A percentile compares a stretch with the other conserved stretches of the same genome.
phyloP scores from a whole-genome alignment of 2,329 filamentous ascomycete genomes.

The Macrophomina tecta region DNA sequence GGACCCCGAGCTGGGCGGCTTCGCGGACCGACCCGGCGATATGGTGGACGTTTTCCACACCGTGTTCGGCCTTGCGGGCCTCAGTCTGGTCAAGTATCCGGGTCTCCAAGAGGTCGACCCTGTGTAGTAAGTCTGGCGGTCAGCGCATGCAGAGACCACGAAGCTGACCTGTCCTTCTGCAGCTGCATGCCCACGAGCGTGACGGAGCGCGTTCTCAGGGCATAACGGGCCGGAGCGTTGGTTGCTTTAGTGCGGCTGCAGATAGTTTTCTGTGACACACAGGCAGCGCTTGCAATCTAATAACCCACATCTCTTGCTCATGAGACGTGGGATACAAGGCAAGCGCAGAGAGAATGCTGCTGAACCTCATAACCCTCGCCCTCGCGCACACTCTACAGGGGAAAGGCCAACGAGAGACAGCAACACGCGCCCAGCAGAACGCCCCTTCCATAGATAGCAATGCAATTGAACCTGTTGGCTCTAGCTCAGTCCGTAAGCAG shows the following conservation, averaged over 20 bases:
- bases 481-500: neutral
- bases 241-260: constrained; percentile 27
- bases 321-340: constrained; percentile 71
- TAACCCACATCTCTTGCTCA: constrained; percentile 61
- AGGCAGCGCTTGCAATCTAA: constrained; percentile 70
- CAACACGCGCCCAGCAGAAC: neutral
- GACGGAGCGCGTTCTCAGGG: constrained; percentile 43
- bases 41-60: constrained; percentile 99
- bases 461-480: neutral
- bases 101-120: constrained; percentile 83
- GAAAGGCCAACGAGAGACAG: neutral
- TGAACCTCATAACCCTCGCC: neutral
- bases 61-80: constrained; percentile 82
- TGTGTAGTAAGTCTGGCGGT: constrained; percentile 68
- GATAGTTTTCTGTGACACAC: neutral
- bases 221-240: neutral
- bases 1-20: constrained; percentile 81
- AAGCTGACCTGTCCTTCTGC: constrained; percentile 23
- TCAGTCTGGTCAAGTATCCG: constrained; percentile 81
- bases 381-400: neutral
- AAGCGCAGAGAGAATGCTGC: constrained; percentile 18
- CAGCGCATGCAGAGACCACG: too few species aligned
- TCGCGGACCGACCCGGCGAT: constrained; percentile 88
- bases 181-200: constrained; percentile 50
- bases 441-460: constrained; percentile 18